phyloP scores from a whole-genome alignment of 2,329 filamentous ascomycete species.

The Phialocephala sp. region DNA sequence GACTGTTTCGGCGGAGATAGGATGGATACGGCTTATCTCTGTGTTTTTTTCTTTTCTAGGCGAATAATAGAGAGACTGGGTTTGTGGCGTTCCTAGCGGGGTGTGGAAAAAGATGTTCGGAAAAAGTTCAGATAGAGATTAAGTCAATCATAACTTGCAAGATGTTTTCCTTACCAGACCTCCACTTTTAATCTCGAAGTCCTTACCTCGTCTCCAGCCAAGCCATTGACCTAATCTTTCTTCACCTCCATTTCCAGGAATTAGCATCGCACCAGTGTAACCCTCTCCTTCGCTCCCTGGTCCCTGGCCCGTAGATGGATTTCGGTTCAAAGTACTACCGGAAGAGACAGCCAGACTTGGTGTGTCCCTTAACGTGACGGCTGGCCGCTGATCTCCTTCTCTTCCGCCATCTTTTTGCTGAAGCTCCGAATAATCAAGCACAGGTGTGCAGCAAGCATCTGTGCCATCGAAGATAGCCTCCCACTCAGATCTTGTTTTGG shows the following conservation, averaged over 20 bases:
- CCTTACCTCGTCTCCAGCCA: slow-evolving; percentile 74
- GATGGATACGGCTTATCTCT: slow-evolving; percentile 9
- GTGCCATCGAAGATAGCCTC: slow-evolving; percentile 85
- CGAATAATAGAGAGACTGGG: slow-evolving; percentile 6
- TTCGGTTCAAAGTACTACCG: slow-evolving; percentile 45
- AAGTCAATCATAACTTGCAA: slow-evolving; percentile 50
- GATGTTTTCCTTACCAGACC: slow-evolving; percentile 58
- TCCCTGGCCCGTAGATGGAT: slow-evolving; percentile 59
- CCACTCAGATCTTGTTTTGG: slow-evolving; percentile 79
- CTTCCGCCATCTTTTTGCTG: slow-evolving; percentile 51
- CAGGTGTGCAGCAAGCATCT: slow-evolving; percentile 91
- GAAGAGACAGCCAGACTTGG: slow-evolving; percentile 67
- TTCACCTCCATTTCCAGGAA: slow-evolving; percentile 75
- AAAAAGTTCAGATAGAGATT: slow-evolving; percentile 11
- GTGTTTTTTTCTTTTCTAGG: slow-evolving; percentile 4
- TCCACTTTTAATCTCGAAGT: slow-evolving; percentile 72
- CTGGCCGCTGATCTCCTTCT: slow-evolving; percentile 73
- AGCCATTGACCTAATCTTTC: slow-evolving; percentile 73
- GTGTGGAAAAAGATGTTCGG: not conserved
- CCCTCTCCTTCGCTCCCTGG: slow-evolving; percentile 68
- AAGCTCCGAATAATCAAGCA: slow-evolving; percentile 77
- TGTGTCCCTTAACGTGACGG: slow-evolving; percentile 71
- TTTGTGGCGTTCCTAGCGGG: slow-evolving; percentile 13
- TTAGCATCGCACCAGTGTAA: slow-evolving; percentile 65
- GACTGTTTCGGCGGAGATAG: not conserved